phyloP scores from a whole-genome alignment of 1,284 basidiomycete species.

The Pisolithus thermaeus region DNA sequence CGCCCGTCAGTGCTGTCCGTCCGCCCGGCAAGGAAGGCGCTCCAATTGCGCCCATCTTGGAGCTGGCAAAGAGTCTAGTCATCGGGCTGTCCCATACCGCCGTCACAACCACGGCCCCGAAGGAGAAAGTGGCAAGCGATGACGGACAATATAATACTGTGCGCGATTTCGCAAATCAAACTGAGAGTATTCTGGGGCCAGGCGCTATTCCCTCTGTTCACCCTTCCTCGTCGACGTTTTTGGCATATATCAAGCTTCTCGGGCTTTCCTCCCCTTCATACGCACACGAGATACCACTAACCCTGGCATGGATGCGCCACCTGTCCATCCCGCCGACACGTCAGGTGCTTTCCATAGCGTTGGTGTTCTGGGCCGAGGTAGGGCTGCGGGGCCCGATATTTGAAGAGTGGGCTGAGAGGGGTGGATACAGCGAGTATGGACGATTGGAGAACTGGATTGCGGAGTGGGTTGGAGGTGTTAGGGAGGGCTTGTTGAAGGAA shows the following conservation, averaged over 20 bases:
- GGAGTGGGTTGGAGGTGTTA: conserved; percentile 54
- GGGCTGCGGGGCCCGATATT: conserved; percentile 55
- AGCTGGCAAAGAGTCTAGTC: conserved; percentile 15
- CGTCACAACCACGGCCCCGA: background rate
- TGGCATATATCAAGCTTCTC: conserved; percentile 61
- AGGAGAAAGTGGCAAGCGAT: background rate
- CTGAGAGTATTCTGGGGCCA: conserved; percentile 10
- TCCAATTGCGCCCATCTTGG: conserved; percentile 23
- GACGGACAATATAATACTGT: background rate
- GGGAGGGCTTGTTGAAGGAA: conserved; percentile 32
- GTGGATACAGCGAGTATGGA: conserved; percentile 41
- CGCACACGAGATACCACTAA: conserved; percentile 58
- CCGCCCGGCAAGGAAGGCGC: conserved; percentile 21
- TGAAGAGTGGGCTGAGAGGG: conserved; percentile 33
- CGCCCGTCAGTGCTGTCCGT: conserved; percentile 22
- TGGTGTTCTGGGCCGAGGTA: conserved; percentile 70
- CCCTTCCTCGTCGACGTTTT: conserved; percentile 48
- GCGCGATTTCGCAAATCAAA: background rate
- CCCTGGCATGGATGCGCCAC: conserved; percentile 73
- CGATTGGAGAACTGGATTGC: conserved; percentile 55
- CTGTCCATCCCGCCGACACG: conserved; percentile 48
- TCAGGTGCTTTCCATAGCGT: conserved; percentile 54
- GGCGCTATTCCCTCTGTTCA: conserved; percentile 34
- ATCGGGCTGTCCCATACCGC: conserved; percentile 1
- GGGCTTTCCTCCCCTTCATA: conserved; percentile 38